Base-by-base conservation (phyloP, 106 monocot genomes). In the Dioscorea alata region DNA sequence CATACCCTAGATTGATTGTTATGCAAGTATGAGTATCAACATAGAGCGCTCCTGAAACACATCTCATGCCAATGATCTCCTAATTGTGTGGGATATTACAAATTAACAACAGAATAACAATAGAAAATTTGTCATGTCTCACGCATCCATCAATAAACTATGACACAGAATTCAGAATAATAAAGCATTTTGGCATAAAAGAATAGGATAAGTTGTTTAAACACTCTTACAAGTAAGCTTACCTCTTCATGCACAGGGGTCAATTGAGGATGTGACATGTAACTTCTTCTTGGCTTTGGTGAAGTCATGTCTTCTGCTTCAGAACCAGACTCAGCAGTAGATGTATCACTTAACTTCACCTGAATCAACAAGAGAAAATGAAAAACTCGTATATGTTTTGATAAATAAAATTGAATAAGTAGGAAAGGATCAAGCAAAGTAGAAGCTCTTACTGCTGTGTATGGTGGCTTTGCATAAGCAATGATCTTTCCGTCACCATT, bases 201-300 rank as follows among this genome's bases (percentile, higher is more conserved):
- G 42, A 42, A 6, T 42, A 42, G 42, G 42, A 42, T 6, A 42
- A 8, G 42, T 8, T 42, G 42, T 42, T 42, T 42, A 42, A 42
- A 42, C 9, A 6, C 42, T 42, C 42, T 10, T 42, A 42, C 10
- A 5, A 42, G 10, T 42, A 42, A 42, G 42, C 6, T 42, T 74
- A 86, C 86, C 79, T 80, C 79, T 72, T 86, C 86, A 62, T 51
- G 73, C n/a, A 82, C 79, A 52, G 86, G 86, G 48, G 73, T 73
- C 65, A 86, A 64, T 9, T 49, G 61, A 74, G 76, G 20, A 63
- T 61, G 28, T 66, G 67, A 63, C 3, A 78, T 23, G 23, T 50
- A 72, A 62, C 51, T 73, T 48, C 50, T 67, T 33, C 16, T 24
- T 63, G 68, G 12, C 59, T 74, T 82, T 17, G 76, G 73, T 49